phyloP scores from a whole-genome alignment of 2,329 filamentous ascomycete genomes.

The Pseudogymnoascus sp. region DNA sequence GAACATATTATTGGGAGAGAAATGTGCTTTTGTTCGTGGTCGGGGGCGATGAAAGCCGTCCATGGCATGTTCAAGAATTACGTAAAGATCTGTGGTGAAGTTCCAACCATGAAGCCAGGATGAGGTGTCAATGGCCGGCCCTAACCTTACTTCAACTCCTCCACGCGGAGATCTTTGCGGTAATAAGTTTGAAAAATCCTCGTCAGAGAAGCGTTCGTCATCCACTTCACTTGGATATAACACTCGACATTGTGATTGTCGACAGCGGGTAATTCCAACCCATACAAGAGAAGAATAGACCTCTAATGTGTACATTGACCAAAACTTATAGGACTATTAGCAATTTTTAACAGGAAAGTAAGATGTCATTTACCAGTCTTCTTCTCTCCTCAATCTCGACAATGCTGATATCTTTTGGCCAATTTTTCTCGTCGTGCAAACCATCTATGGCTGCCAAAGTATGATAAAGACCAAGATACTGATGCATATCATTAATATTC shows the following conservation, averaged over 20 bases:
- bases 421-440: conserved; percentile 47
- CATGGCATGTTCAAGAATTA: conserved; percentile 45
- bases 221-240: conserved; percentile 41
- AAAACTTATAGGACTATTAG: conserved; percentile 34
- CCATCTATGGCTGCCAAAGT: conserved; percentile 41
- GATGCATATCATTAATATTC: conserved; percentile 41
- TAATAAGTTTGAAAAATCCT: neutral
- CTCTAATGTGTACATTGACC: conserved; percentile 52
- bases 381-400: conserved; percentile 43
- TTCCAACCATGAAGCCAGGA: conserved; percentile 51
- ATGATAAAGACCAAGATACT: conserved; percentile 44
- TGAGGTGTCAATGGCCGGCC: conserved; percentile 17
- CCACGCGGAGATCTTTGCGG: conserved; percentile 2
- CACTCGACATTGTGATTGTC: conserved; percentile 40
- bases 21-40: neutral
- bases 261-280: conserved; percentile 38
- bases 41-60: conserved; percentile 16
- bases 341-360: neutral
- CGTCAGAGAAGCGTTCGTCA: conserved; percentile 37
- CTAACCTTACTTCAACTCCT: conserved; percentile 22
- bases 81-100: conserved; percentile 49
- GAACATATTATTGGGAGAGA: conserved; percentile 13
- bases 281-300: conserved; percentile 48
- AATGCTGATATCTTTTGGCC: conserved; percentile 39
- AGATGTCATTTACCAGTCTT: conserved; percentile 33